Evolutionary conservation across 2,329 filamentous ascomycete species (phyloP).

Genomic region (Colletotrichum sp.): DNA sequence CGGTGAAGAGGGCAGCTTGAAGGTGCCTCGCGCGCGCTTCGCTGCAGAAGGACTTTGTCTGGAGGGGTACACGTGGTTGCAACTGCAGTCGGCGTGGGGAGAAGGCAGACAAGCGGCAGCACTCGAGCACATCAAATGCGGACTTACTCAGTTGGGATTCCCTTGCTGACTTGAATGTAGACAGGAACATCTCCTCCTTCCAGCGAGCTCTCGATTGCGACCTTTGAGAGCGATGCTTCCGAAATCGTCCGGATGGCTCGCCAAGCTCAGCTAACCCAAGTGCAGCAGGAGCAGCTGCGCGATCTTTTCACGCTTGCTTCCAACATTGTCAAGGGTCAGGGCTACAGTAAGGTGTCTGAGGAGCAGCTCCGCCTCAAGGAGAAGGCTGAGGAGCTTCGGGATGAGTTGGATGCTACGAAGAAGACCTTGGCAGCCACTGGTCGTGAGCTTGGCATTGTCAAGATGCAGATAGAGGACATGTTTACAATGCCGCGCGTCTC

Average conservation of each 20-base stretch:
- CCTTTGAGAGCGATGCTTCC: neutral
- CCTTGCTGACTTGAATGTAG: neutral
- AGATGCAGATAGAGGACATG: neutral
- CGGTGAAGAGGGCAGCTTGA: neutral
- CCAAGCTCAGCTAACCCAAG: neutral
- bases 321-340: neutral
- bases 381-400: neutral
- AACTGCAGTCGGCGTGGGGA: neutral
- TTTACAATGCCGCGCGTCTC: neutral
- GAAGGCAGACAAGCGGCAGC: neutral
- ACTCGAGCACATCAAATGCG: neutral
- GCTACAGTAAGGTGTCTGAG: neutral
- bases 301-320: neutral
- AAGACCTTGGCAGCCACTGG: neutral
- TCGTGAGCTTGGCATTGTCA: neutral
- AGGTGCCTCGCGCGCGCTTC: neutral
- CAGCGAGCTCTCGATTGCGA: neutral
- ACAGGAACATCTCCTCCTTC: neutral
- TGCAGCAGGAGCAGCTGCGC: neutral
- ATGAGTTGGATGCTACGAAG: neutral
- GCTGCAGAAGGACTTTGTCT: neutral
- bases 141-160: neutral
- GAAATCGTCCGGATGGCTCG: neutral
- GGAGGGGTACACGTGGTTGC: neutral
- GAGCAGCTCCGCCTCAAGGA: neutral